These are phyloP conservation scores for Asclepias syriaca DNA, from an alignment of 257 asterid genomes.

Conservation along the genomic window DNA sequence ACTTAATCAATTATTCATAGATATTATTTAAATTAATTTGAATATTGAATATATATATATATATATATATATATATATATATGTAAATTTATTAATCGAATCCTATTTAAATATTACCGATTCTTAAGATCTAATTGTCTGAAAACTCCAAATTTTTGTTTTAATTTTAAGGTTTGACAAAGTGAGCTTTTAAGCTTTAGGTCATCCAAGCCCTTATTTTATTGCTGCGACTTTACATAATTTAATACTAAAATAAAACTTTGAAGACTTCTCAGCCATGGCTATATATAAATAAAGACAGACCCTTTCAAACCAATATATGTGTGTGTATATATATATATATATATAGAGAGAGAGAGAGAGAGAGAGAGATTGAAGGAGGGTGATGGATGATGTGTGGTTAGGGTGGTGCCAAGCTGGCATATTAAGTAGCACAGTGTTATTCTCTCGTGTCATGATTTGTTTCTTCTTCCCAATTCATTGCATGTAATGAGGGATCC, in stretches of 20 bases:
- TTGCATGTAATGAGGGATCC: slow-evolving; percentile 36
- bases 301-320: no score
- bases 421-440: slow-evolving; percentile 4
- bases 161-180: neutral
- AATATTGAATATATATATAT: no score
- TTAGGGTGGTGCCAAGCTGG: slow-evolving; percentile 30
- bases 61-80: no score
- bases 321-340: no score
- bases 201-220: neutral
- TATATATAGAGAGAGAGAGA: no score
- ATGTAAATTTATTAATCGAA: no score
- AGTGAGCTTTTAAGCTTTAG: neutral
- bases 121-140: no score
- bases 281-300: neutral
- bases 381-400: slow-evolving; percentile 15
- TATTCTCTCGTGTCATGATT: slow-evolving; percentile 30
- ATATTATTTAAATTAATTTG: no score
- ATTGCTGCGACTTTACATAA: neutral
- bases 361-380: no score
- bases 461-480: slow-evolving; percentile 44
- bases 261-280: neutral
- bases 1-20: no score
- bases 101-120: no score
- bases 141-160: neutral
- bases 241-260: neutral